A percentile compares a stretch with the other conserved stretches of the same genome.
phyloP scores from a whole-genome alignment of 345 rosid genomes.

The Ceriops tagal region DNA sequence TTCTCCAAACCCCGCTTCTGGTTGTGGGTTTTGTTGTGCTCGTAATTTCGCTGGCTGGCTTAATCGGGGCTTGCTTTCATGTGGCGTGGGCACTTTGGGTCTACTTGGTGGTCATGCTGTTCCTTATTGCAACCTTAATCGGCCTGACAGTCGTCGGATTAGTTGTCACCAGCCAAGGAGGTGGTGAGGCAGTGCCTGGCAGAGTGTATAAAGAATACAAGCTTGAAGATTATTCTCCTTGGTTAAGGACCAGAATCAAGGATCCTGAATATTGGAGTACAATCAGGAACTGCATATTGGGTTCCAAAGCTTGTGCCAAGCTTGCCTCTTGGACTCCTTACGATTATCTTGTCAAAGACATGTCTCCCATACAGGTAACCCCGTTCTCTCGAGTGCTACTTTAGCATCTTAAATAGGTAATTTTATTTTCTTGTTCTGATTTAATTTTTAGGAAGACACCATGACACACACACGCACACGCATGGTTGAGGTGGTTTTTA shows the following conservation, averaged over 20 bases:
- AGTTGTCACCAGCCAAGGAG: slow-evolving; percentile 71
- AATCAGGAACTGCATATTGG: slow-evolving; percentile 64
- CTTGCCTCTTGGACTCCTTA: slow-evolving; percentile 77
- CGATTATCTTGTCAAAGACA: slow-evolving; percentile 58
- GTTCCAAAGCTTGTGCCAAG: slow-evolving; percentile 63
- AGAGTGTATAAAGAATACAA: slow-evolving; percentile 69
- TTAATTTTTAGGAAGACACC: no score
- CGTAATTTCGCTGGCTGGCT: slow-evolving; percentile 72
- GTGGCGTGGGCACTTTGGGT: slow-evolving; percentile 90
- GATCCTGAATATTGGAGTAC: slow-evolving; percentile 63
- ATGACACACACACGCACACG: no score
- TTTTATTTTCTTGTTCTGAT: no score
- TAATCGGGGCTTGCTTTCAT: slow-evolving; percentile 85
- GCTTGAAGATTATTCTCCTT: slow-evolving; percentile 68
- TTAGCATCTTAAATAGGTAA: no score
- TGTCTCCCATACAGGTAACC: slow-evolving; percentile 77
- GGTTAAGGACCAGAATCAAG: slow-evolving; percentile 61
- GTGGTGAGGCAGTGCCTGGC: slow-evolving; percentile 63
- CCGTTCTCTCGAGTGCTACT: no score
- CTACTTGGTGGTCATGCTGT: slow-evolving; percentile 74
- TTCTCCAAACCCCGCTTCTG: slow-evolving; percentile 80
- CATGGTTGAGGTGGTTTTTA: not conserved
- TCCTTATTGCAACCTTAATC: slow-evolving; percentile 60
- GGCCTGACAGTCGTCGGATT: slow-evolving; percentile 73
- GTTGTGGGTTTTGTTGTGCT: slow-evolving; percentile 68